A percentile compares a stretch with the other conserved stretches of the same genome.
Evolutionary conservation across 768 basidiomycete species (phyloP).

Genomic region (Collybiopsis luxurians): DNA sequence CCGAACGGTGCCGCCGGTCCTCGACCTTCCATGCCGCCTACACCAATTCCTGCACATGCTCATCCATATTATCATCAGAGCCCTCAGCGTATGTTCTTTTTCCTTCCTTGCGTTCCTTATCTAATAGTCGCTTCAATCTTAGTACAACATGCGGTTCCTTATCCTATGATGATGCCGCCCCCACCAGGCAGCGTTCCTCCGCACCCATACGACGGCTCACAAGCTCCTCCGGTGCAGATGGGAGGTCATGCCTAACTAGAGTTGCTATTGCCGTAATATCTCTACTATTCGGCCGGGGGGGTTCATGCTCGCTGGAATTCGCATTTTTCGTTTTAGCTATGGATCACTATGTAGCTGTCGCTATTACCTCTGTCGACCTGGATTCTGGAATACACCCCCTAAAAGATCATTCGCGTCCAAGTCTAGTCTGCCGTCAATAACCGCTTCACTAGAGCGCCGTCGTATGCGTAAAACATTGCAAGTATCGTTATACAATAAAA

Average conservation of each 20-base stretch:
- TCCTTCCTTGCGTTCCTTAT: conserved; percentile 20
- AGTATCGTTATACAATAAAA: not conserved
- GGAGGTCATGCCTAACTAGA: conserved; percentile 64
- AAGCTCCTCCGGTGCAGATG: conserved; percentile 72
- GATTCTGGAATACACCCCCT: conserved; percentile 28
- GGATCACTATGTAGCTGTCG: not conserved
- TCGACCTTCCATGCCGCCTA: conserved; percentile 89
- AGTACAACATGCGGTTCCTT: conserved; percentile 87
- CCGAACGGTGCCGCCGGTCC: conserved; percentile 78
- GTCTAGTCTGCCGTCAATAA: no score
- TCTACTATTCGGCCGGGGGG: not conserved
- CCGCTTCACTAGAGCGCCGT: no score
- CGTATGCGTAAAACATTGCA: no score
- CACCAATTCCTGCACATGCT: conserved; percentile 82
- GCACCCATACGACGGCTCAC: conserved; percentile 72
- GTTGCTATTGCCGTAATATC: no score
- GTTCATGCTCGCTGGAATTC: not conserved
- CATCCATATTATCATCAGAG: conserved; percentile 90
- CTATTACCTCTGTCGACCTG: conserved; percentile 1
- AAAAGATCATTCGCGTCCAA: not conserved
- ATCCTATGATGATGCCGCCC: conserved; percentile 92
- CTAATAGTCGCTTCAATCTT: conserved; percentile 25
- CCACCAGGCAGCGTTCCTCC: conserved; percentile 55
- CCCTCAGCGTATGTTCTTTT: conserved; percentile 64
- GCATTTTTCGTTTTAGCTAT: not conserved